Evolutionary conservation across 2,329 filamentous ascomycete species (phyloP).

Genomic region (Xylaria sp.): DNA sequence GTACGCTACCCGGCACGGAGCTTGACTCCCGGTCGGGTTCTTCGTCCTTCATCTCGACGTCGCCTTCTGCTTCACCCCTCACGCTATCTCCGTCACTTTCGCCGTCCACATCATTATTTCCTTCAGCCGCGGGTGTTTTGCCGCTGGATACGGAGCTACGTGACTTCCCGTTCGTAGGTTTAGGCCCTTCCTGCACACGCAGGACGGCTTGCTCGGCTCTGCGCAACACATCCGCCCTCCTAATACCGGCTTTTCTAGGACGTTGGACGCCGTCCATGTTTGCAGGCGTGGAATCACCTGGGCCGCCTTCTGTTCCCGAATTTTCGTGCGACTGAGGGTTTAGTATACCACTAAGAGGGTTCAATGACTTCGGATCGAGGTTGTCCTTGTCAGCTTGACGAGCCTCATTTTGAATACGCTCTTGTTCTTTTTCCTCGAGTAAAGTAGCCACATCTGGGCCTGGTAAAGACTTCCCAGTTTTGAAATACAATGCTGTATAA

Average conservation of each 20-base stretch:
- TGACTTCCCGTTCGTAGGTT: slow-evolving; percentile 58
- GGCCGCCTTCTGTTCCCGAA: slow-evolving; percentile 48
- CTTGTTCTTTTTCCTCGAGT: slow-evolving; percentile 58
- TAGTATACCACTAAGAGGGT: slow-evolving; percentile 56
- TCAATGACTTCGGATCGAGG: slow-evolving; percentile 51
- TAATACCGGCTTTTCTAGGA: slow-evolving; percentile 59
- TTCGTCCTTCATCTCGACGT: slow-evolving; percentile 60
- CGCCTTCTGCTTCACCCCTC: slow-evolving; percentile 38
- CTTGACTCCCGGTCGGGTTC: slow-evolving; percentile 53
- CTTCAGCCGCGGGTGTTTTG: slow-evolving; percentile 55
- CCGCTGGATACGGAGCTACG: slow-evolving; percentile 64
- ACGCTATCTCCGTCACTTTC: slow-evolving; percentile 54
- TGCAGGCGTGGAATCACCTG: slow-evolving; percentile 50
- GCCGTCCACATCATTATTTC: slow-evolving; percentile 44
- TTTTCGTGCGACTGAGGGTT: slow-evolving; percentile 57
- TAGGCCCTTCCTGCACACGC: slow-evolving; percentile 61
- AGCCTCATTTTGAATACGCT: slow-evolving; percentile 52
- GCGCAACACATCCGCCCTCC: slow-evolving; percentile 68
- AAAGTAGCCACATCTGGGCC: slow-evolving; percentile 60
- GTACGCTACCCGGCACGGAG: slow-evolving; percentile 68
- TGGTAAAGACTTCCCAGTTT: slow-evolving; percentile 70
- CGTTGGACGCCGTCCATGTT: slow-evolving; percentile 54
- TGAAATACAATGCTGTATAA: slow-evolving; percentile 80
- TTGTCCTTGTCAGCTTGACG: slow-evolving; percentile 50
- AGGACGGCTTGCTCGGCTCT: slow-evolving; percentile 70